Percentiles rank a stretch among this genome's conserved stretches.
phyloP scores from a whole-genome alignment of 306 rosid species.

The Astragalus membranaceus region DNA sequence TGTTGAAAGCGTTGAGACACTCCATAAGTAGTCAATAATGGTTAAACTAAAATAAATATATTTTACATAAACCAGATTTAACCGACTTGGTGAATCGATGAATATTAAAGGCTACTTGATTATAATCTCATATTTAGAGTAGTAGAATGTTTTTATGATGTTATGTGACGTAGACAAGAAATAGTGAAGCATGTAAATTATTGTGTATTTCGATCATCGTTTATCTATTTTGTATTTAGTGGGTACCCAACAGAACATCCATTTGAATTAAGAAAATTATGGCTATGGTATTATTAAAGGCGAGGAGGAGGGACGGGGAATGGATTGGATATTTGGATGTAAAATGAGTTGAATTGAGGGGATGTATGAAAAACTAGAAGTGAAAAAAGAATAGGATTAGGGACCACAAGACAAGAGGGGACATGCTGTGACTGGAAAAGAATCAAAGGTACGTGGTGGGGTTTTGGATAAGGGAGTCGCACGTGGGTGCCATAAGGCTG shows the following conservation, averaged over 20 bases:
- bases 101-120: too few species aligned
- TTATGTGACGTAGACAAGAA: too few species aligned
- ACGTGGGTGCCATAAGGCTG: conserved; percentile 69
- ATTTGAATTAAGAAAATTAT: not conserved
- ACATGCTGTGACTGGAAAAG: conserved; percentile 23
- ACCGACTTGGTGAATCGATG: too few species aligned
- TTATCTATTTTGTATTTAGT: too few species aligned
- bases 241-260: not conserved
- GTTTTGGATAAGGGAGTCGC: conserved; percentile 55
- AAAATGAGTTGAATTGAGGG: not conserved
- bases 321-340: not conserved
- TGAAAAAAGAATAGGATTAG: not conserved
- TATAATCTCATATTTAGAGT: too few species aligned
- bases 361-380: not conserved
- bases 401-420: conserved; percentile 22
- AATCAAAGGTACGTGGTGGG: conserved; percentile 37
- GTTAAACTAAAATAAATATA: too few species aligned
- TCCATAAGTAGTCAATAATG: too few species aligned
- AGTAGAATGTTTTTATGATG: too few species aligned
- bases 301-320: not conserved
- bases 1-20: too few species aligned
- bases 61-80: too few species aligned
- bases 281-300: not conserved
- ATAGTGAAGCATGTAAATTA: too few species aligned
- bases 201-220: too few species aligned